Evolutionary conservation across 2,329 filamentous ascomycete species (phyloP).

Genomic region (Seiridium unicorne): DNA sequence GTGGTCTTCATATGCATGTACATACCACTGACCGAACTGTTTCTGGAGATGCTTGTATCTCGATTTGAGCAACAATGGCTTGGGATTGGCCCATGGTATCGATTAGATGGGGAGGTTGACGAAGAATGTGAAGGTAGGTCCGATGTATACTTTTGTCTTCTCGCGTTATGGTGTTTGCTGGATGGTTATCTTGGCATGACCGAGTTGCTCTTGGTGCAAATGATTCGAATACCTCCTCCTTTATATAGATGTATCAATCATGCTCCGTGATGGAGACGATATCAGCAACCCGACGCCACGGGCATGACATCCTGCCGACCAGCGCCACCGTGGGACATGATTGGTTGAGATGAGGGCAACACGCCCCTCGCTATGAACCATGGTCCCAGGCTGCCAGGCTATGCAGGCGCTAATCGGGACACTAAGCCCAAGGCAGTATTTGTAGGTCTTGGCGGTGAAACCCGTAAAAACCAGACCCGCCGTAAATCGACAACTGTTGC

Average conservation of each 20-base stretch:
- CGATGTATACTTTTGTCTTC: not conserved
- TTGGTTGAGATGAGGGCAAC: not conserved
- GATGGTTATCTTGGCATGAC: not conserved
- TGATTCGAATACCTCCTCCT: too few relatives aligned
- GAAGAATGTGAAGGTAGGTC: not conserved
- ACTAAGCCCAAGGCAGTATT: not conserved
- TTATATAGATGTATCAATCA: too few relatives aligned
- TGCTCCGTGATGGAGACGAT: too few relatives aligned
- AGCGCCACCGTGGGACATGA: not conserved
- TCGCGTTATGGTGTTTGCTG: not conserved
- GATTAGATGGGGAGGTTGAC: not conserved
- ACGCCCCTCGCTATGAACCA: not conserved
- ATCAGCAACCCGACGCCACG: not conserved
- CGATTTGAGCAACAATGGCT: not conserved
- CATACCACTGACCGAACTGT: slow-evolving; percentile 2
- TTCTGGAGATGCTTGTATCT: slow-evolving; percentile 5
- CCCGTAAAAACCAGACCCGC: not conserved
- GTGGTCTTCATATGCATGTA: not conserved
- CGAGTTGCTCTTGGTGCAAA: not conserved
- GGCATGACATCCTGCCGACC: not conserved
- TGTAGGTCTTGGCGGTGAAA: slow-evolving; percentile 1
- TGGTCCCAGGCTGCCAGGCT: not conserved
- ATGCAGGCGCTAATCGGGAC: not conserved
- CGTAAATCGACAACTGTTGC: not conserved
- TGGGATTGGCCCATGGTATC: slow-evolving; percentile 1